Base-by-base conservation (phyloP, 352 stramenopile genomes). In the Globisporangium solare region DNA sequence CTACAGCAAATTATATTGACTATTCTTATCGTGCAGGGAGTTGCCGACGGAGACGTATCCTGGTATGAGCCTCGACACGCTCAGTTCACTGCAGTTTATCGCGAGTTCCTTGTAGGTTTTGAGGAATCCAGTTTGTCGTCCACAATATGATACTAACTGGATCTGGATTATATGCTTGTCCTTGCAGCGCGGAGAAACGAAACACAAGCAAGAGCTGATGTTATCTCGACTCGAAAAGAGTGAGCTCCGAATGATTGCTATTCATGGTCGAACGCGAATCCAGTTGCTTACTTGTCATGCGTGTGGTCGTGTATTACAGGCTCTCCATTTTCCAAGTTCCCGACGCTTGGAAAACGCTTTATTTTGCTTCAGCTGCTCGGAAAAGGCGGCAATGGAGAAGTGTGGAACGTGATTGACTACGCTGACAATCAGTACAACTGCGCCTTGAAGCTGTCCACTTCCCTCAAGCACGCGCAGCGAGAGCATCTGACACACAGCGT, bases 351-450 rank as follows among this genome's bases (percentile, higher is more conserved):
- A 37, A 89, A 92, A 39, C 68, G 82, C 4, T 92, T 89, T 59
- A 40, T 89, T 3, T 56, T 89, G 39, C 67, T 81, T 51, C 72
- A 74, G 43, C 66, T 92, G 14, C 68, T 83, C 45, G 82, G 82
- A 45, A 89, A 85, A 56, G 82, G 82, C 52, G 82, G 82, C 32
- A 89, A 92, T 42, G 82, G 82, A 41, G 82, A 92, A 68, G 82
- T 92, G 2, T 92, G 82, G 82, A 79, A 87, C 37, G 74, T 89
- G n/a, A 58, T 92, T 15, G 82, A 92, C 67, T 92, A 84, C 50
- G 73, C 68, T 22, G 73, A 88, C 56, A 63, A 83, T 31, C 83
- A 88, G 46, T 64, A 73, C 24, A 55, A 61, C 3, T 88, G 76
- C 32, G 82, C 82, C 22, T 56, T 92, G 18, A 92, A 92, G 56